Conservation (phyloP, 1,284 basidiomycete species). For the Anthracocystis walkeri region DNA sequence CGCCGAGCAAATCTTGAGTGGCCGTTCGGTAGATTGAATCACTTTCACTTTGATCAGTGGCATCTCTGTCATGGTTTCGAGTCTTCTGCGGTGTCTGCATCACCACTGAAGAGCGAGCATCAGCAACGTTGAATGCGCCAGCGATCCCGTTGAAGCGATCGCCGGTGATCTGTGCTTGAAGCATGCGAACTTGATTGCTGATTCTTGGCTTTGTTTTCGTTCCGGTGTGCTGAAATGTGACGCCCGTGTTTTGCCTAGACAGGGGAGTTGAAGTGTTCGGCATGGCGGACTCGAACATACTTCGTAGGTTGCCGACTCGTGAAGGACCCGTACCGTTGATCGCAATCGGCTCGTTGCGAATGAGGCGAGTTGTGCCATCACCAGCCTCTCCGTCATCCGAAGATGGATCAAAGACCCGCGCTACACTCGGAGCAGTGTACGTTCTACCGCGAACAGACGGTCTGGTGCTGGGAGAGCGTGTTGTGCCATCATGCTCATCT, state of each 20-base stretch:
- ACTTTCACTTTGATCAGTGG: slow-evolving; percentile 14
- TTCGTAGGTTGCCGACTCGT: slow-evolving; percentile 39
- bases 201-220: slow-evolving; percentile 31
- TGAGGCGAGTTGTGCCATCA: slow-evolving; percentile 26
- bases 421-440: slow-evolving; percentile 47
- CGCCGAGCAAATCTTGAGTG: slow-evolving; percentile 27
- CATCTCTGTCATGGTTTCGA: slow-evolving; percentile 6
- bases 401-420: slow-evolving; percentile 25
- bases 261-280: slow-evolving; percentile 12
- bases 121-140: slow-evolving; percentile 30
- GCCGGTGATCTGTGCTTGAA: slow-evolving; percentile 54
- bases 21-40: slow-evolving; percentile 35
- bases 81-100: background rate
- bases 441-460: slow-evolving; percentile 32
- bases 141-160: slow-evolving; percentile 40
- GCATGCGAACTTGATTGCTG: slow-evolving; percentile 50
- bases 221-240: slow-evolving; percentile 17
- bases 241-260: slow-evolving; percentile 32
- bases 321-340: slow-evolving; percentile 42
- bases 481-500: slow-evolving; percentile 15
- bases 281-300: slow-evolving; percentile 38
- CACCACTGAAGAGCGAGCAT: slow-evolving; percentile 24
- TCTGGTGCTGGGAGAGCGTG: slow-evolving; percentile 2
- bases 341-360: slow-evolving; percentile 41
- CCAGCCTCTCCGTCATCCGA: slow-evolving; percentile 17